Conservation (phyloP, 129 eudicot species). For the Tagetes erecta region DNA sequence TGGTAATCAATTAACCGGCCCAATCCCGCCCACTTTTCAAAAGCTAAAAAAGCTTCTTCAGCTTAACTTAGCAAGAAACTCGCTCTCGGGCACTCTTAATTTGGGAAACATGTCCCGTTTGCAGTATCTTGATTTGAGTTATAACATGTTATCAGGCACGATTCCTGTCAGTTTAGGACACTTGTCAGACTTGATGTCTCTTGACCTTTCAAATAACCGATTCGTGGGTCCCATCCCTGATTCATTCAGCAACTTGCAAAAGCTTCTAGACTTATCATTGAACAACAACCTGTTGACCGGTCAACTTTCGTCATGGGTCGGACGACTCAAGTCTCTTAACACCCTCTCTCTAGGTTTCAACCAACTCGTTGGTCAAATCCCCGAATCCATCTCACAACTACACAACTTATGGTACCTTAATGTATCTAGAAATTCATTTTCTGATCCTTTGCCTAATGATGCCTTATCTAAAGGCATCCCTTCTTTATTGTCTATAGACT, state of each 20-base stretch:
- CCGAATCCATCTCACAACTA: slow-evolving; percentile 60
- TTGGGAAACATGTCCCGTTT: slow-evolving; percentile 42
- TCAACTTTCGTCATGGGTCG: slow-evolving; percentile 53
- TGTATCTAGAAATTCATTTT: slow-evolving; percentile 67
- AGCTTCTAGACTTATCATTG: slow-evolving; percentile 63
- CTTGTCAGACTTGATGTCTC: slow-evolving; percentile 45
- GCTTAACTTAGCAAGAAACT: slow-evolving; percentile 62
- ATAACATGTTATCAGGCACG: slow-evolving; percentile 59
- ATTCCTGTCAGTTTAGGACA: slow-evolving; percentile 56
- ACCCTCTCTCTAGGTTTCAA: slow-evolving; percentile 64
- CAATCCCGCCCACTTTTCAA: slow-evolving; percentile 59
- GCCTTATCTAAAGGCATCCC: slow-evolving; percentile 55
- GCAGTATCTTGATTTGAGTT: slow-evolving; percentile 74
- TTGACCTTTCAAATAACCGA: slow-evolving; percentile 67
- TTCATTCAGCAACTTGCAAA: slow-evolving; percentile 49
- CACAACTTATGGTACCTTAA: slow-evolving; percentile 74
- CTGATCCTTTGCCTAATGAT: slow-evolving; percentile 60
- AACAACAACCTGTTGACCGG: slow-evolving; percentile 72
- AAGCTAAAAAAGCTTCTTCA: slow-evolving; percentile 50
- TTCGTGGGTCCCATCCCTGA: slow-evolving; percentile 67
- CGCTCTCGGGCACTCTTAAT: slow-evolving; percentile 48
- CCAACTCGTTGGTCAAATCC: slow-evolving; percentile 72
- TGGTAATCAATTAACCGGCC: slow-evolving; percentile 66
- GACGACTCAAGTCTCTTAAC: slow-evolving; percentile 60
- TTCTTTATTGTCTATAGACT: slow-evolving; percentile 67